These are phyloP conservation scores for Clitoria ternatea DNA, from an alignment of 306 rosid species.

Conservation along the genomic window DNA sequence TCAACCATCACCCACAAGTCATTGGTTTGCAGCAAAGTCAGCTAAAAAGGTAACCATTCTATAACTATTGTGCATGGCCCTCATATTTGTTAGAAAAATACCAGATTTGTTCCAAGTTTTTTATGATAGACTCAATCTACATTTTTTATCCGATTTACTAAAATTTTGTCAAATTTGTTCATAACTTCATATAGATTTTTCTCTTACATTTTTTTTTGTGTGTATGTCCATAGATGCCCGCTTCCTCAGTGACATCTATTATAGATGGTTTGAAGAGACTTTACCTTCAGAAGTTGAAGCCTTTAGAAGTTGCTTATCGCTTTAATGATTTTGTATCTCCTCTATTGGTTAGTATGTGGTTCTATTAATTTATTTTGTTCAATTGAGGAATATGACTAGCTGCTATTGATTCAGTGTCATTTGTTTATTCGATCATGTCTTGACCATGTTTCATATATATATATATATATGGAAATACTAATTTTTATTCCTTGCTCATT, in stretches of 20 bases:
- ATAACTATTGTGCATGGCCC: no score
- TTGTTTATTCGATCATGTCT: neutral
- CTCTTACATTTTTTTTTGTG: neutral
- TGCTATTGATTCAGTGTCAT: neutral
- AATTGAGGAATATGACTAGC: neutral
- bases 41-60: constrained; percentile 50
- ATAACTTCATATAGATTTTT: neutral
- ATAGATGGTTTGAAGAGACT: constrained; percentile 82
- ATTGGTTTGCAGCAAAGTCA: constrained; percentile 74
- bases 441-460: neutral
- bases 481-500: constrained; percentile 15
- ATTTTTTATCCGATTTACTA: no score
- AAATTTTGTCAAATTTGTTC: neutral
- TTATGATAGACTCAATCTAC: no score
- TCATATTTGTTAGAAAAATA: no score
- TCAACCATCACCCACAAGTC: constrained; percentile 43
- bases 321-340: constrained; percentile 90
- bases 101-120: no score
- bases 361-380: neutral
- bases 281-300: constrained; percentile 89
- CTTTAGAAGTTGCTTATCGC: constrained; percentile 73
- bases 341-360: constrained; percentile 47
- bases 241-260: constrained; percentile 81
- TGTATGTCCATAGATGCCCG: constrained; percentile 46
- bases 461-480: neutral